phyloP scores from a whole-genome alignment of 257 asterid species.

The Gentiana macrophylla region DNA sequence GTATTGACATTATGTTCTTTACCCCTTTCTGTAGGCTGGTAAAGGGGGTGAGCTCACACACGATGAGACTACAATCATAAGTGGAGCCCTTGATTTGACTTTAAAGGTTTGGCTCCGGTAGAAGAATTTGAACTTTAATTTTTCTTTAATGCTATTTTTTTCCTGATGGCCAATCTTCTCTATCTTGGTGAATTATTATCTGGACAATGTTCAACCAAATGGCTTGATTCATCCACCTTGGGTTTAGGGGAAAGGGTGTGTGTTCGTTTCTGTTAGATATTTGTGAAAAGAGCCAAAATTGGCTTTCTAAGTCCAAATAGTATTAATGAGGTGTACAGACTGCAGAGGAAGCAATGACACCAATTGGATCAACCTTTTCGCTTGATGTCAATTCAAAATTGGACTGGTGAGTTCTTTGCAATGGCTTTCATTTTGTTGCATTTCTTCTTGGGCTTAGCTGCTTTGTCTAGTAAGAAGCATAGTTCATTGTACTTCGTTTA shows the following conservation, averaged over 20 bases:
- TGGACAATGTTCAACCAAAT: too few species aligned
- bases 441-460: too few species aligned
- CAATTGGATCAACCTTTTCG: slow-evolving; percentile 92
- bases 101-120: slow-evolving; percentile 47
- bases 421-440: too few species aligned
- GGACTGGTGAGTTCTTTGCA: slow-evolving; percentile 59
- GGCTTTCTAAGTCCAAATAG: slow-evolving; percentile 1
- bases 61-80: slow-evolving; percentile 85
- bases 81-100: slow-evolving; percentile 98
- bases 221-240: too few species aligned
- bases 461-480: too few species aligned
- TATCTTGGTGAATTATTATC: not conserved
- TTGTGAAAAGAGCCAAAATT: not conserved
- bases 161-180: not conserved
- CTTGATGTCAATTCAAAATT: slow-evolving; percentile 84
- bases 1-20: not conserved
- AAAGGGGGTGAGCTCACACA: slow-evolving; percentile 96
- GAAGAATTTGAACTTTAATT: not conserved
- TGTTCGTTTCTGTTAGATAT: too few species aligned
- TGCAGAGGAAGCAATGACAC: slow-evolving; percentile 97
- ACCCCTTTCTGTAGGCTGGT: slow-evolving; percentile 53
- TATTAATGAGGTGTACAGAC: slow-evolving; percentile 42
- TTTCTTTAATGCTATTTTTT: not conserved
- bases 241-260: too few species aligned
- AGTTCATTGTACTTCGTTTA: too few species aligned